These are phyloP conservation scores for Camelina sativa DNA, from an alignment of 345 rosid genomes.

Conservation along the genomic window DNA sequence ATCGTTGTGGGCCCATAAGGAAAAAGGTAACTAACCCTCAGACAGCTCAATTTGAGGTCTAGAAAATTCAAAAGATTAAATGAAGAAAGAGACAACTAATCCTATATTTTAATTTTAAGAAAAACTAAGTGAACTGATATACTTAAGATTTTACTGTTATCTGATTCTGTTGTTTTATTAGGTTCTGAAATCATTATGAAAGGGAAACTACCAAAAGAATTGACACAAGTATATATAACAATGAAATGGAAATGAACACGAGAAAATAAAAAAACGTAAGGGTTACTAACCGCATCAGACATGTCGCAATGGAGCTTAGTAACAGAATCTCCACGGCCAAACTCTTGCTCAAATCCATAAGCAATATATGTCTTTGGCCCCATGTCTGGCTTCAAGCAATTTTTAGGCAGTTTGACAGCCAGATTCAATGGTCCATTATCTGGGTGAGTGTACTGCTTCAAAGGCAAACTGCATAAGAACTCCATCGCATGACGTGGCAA, in stretches of 20 bases:
- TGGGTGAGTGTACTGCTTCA: conserved; percentile 77
- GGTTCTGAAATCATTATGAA: conserved; percentile 9
- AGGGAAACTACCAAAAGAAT: conserved; percentile 1
- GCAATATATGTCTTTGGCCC: conserved; percentile 87
- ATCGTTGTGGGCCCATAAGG: background rate
- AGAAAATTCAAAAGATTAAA: too few species aligned
- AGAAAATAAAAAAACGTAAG: conserved; percentile 3
- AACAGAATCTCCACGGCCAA: conserved; percentile 85
- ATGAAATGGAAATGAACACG: background rate
- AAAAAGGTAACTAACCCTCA: background rate
- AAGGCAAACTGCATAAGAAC: conserved; percentile 69
- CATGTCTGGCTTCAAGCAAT: conserved; percentile 72
- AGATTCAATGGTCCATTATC: conserved; percentile 59
- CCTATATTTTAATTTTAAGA: background rate
- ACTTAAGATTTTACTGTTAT: background rate
- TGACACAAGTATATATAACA: background rate
- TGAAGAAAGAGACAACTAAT: background rate
- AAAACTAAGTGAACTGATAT: background rate
- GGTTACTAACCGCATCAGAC: conserved; percentile 75
- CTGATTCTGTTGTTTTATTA: background rate
- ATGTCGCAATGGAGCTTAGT: conserved; percentile 89
- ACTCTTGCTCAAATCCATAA: conserved; percentile 68
- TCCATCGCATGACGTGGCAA: conserved; percentile 74
- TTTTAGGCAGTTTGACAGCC: conserved; percentile 57
- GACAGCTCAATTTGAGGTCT: too few species aligned